Evolutionary conservation across 2,329 filamentous ascomycete species (phyloP), one percentile per base, ranked within the genome.

Genomic region (Fusarium avenaceum): DNA sequence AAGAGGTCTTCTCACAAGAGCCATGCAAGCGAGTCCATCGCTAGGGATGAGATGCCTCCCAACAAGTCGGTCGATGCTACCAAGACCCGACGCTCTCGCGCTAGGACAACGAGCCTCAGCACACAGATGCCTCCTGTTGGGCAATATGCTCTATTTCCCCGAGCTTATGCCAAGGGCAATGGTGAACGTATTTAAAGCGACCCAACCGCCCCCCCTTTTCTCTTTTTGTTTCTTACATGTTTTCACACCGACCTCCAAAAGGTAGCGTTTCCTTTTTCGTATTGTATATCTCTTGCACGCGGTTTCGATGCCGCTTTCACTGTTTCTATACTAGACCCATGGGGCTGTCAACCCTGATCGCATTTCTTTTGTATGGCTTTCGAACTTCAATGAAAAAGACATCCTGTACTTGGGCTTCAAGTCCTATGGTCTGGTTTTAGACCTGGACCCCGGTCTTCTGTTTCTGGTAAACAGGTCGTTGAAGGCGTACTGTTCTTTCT

Each of bases 61-160:
- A 69, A 70, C 60, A 76, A 77, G 62, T 72, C 75, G 19, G 74
- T 75, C 26, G 79, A 80, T 55, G 47, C 64, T 7, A 49, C 64
- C 22, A 76, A 73, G 64, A 69, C 74, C 42, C 74, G 78, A 40
- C 77, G 82, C 32, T 76, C 78, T 19, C 79, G 84, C 13, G 81
- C 84, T 5, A 76, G 82, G 58, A 86, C 84, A 10, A 80, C 83
- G 15, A 85, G 83, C 63, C 71, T 83, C 32, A 81, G 79, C 74
- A 78, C 79, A 1, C 80, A 80, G 42, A 65, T 72, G 28, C 76
- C 81, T 10, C 82, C 82, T 11, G 77, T 82, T n/a, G 82, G 80
- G 20, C 82, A 82, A 64, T 85, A 83, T 65, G 80, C 80, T 39
- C 74, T 83, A 15, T 85, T 84, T 64, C 83, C 83, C 19, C 77